Evolutionary conservation across 768 basidiomycete genomes (phyloP).

Genomic region (Rhodotorula graminis): DNA sequence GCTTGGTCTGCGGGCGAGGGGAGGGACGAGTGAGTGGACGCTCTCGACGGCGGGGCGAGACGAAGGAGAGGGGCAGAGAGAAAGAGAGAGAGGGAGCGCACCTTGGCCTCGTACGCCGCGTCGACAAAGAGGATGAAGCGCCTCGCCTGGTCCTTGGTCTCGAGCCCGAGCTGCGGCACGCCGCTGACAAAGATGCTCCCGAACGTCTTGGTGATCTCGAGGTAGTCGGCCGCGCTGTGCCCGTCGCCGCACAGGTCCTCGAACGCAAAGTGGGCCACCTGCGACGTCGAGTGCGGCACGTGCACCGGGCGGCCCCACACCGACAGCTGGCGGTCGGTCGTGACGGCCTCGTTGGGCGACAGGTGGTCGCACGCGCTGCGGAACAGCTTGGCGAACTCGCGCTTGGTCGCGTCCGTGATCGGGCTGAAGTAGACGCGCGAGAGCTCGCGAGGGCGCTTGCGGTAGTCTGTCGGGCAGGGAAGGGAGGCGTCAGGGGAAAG

Average conservation of each 20-base stretch:
- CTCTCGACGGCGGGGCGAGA: slow-evolving; percentile 1
- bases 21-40: too few species aligned
- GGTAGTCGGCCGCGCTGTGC: slow-evolving; percentile 88
- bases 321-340: slow-evolving; percentile 60
- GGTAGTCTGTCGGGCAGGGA: slow-evolving; percentile 64
- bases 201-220: slow-evolving; percentile 85
- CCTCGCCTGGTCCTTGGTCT: slow-evolving; percentile 79
- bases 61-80: neutral
- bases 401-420: slow-evolving; percentile 58
- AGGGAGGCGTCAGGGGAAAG: neutral
- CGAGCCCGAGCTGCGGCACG: slow-evolving; percentile 80
- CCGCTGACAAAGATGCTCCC: slow-evolving; percentile 80
- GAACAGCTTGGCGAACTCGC: slow-evolving; percentile 81
- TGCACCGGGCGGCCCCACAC: slow-evolving; percentile 86
- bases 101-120: slow-evolving; percentile 53
- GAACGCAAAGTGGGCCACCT: slow-evolving; percentile 80
- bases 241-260: slow-evolving; percentile 79
- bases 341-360: slow-evolving; percentile 54
- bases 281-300: slow-evolving; percentile 54
- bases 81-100: neutral
- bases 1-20: slow-evolving; percentile 60
- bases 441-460: slow-evolving; percentile 84
- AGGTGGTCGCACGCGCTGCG: slow-evolving; percentile 56
- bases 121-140: slow-evolving; percentile 98
- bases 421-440: slow-evolving; percentile 91